Evolutionary conservation across 768 basidiomycete species (phyloP), one percentile per base, ranked within the genome.

Genomic region (Candolleomyces efflorescens): DNA sequence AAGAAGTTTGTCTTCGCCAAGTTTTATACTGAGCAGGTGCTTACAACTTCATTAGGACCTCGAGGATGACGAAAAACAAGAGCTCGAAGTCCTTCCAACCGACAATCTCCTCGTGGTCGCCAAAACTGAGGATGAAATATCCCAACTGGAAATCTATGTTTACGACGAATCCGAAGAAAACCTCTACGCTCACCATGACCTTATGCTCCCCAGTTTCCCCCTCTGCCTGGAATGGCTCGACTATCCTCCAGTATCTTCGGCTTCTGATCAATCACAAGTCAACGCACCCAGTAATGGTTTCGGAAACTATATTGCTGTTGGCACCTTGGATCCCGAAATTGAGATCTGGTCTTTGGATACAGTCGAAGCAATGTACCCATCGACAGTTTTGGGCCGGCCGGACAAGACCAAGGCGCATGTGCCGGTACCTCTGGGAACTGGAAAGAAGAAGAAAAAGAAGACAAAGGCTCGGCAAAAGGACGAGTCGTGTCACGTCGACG

Each of bases 151-250:
- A 69, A 81, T 97, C 62, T 96, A 96, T 73, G 87, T 98, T 65
- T 98, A 97, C 73, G 94, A 98, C 70, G 94, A 96, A 67, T 79
- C 84, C 0, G 78, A 90, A 74, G 92, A 94, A 68, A 93, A 92
- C 69, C 82, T 98, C 44, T 98, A 94, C 68, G 90, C 89, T 39
- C 97, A 98, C 70, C 97, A 99, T 72, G 97, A 99, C 71, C 81
- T 98, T 69, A 92, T 99, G 87, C 83, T 99, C 27, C 94, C 96
- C 62, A 93, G 92, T 62, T 94, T 98, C 72, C 97, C 97, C 9
- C 87, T 99, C 58, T 98, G 96, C 65, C 90, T 99, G 58, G 97
- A 99, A 79, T 99, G 97, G 97, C 87, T 98, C 59, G 92, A 98
- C 70, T 98, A 94, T 71, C 83, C 88, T n/a, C 91, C 93, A 22